phyloP scores from a whole-genome alignment of 2,329 filamentous ascomycete genomes.

The Fusarium coffeatum region DNA sequence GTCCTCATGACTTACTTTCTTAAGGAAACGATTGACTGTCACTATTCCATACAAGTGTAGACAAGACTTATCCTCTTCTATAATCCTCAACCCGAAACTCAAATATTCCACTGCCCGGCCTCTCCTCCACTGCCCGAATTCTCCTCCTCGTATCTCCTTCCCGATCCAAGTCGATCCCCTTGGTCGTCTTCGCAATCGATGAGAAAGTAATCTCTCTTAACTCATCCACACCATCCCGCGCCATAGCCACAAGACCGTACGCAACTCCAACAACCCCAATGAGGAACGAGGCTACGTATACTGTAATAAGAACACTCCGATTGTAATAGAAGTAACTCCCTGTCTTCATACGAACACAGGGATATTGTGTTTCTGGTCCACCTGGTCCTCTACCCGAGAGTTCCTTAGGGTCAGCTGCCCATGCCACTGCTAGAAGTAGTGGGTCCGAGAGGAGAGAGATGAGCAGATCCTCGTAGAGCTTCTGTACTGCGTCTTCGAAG shows the following conservation, averaged over 20 bases:
- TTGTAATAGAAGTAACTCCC: slow-evolving; percentile 33
- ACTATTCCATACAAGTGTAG: fast-evolving
- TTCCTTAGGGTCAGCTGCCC: slow-evolving; percentile 28
- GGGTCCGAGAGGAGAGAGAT: slow-evolving; percentile 38
- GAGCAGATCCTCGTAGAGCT: slow-evolving; percentile 33
- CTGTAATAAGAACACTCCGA: slow-evolving; percentile 14
- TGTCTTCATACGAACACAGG: slow-evolving; percentile 21
- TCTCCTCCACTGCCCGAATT: background rate
- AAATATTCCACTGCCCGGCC: slow-evolving; percentile 5
- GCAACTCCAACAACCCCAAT: slow-evolving; percentile 21
- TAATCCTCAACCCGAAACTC: slow-evolving; percentile 11
- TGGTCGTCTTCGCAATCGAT: slow-evolving; percentile 23
- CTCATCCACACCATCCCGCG: slow-evolving; percentile 23
- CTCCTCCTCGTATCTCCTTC: background rate
- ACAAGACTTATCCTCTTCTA: background rate
- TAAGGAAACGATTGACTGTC: fast-evolving
- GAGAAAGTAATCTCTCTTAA: slow-evolving; percentile 38
- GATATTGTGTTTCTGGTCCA: slow-evolving; percentile 16
- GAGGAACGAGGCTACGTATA: slow-evolving; percentile 22
- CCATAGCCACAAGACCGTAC: slow-evolving; percentile 32
- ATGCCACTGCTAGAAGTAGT: slow-evolving; percentile 35
- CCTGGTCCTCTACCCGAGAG: slow-evolving; percentile 16
- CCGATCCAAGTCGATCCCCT: background rate
- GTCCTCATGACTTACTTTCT: no score
- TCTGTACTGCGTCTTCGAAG: slow-evolving; percentile 13